phyloP scores from a whole-genome alignment of 2,329 filamentous ascomycete species.

The Talaromyces rugulosus region DNA sequence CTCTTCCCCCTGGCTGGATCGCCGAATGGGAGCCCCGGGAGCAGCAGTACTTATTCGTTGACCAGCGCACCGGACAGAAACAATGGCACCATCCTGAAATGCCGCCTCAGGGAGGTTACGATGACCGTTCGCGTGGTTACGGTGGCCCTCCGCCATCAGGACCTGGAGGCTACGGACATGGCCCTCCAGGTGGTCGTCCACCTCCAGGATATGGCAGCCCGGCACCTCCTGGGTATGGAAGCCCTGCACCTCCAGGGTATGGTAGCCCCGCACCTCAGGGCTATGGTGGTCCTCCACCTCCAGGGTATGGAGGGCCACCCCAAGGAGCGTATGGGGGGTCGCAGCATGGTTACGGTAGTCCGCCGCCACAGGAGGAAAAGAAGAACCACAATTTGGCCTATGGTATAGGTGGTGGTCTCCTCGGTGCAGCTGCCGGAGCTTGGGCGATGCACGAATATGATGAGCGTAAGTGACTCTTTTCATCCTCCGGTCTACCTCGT shows the following conservation, averaged over 20 bases:
- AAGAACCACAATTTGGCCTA: constrained; percentile 9
- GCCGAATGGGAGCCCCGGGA: constrained; percentile 8
- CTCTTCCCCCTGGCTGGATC: constrained; percentile 9
- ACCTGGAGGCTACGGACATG: constrained; percentile 2
- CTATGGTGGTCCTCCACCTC: constrained; percentile 3
- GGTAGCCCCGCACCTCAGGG: constrained; percentile 5
- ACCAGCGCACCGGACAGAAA: constrained; percentile 11
- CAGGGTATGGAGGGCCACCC: not conserved
- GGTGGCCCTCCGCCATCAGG: constrained; percentile 5
- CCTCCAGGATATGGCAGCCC: not conserved
- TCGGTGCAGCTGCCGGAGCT: constrained; percentile 8
- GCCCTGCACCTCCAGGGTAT: constrained; percentile 1
- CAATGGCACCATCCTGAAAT: constrained; percentile 10
- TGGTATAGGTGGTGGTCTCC: constrained; percentile 7
- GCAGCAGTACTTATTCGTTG: constrained; percentile 7
- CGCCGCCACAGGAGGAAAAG: constrained; percentile 2
- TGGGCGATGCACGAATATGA: constrained; percentile 12
- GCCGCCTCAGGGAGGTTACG: constrained; percentile 2
- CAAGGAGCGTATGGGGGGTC: not conserved
- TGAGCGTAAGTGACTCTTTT: constrained; percentile 3
- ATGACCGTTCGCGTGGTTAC: not conserved
- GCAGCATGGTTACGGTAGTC: constrained; percentile 3
- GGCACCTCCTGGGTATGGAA: not conserved
- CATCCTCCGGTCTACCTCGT: no score
- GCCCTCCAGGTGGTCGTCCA: not conserved